Percentiles rank a stretch among this genome's conserved stretches.
Evolutionary conservation across 1,284 basidiomycete genomes (phyloP).

Genomic region (Heterobasidion annosum): DNA sequence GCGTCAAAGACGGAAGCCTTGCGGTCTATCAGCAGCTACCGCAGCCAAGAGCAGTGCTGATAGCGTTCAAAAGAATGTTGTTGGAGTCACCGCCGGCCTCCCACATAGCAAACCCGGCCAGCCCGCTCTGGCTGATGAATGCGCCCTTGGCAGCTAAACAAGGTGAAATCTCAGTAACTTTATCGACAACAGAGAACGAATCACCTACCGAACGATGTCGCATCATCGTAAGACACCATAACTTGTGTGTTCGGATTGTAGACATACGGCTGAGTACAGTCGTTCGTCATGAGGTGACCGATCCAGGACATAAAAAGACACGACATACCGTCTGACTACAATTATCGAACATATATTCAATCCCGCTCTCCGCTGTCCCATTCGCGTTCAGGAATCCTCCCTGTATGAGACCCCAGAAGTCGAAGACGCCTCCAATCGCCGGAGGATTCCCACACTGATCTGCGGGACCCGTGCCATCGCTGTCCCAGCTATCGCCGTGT

Average conservation of each 20-base stretch:
- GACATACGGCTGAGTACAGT: conserved; percentile 29
- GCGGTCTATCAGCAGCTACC: neutral
- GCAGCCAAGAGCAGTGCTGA: conserved; percentile 13
- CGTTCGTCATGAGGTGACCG: neutral
- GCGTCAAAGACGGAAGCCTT: too few species aligned
- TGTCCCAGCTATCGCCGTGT: conserved; percentile 33
- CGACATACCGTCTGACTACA: conserved; percentile 39
- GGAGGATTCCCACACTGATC: conserved; percentile 29
- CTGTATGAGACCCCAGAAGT: conserved; percentile 31
- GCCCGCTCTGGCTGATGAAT: conserved; percentile 23
- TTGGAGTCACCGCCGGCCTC: conserved; percentile 40
- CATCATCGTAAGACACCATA: conserved; percentile 32
- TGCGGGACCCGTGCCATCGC: conserved; percentile 14
- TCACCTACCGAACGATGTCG: conserved; percentile 23
- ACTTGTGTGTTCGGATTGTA: conserved; percentile 29
- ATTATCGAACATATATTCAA: conserved; percentile 31
- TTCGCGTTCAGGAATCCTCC: conserved; percentile 27
- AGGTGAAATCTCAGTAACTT: neutral
- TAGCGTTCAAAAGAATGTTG: conserved; percentile 38
- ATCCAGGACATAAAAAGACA: neutral
- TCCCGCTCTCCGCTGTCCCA: conserved; percentile 27
- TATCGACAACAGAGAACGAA: neutral
- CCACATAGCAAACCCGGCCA: conserved; percentile 50
- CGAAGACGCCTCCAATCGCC: conserved; percentile 26
- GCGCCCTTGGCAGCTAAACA: conserved; percentile 21